Base-by-base conservation (phyloP, 139 green algal species). In the Chlamydomonas eustigma region DNA sequence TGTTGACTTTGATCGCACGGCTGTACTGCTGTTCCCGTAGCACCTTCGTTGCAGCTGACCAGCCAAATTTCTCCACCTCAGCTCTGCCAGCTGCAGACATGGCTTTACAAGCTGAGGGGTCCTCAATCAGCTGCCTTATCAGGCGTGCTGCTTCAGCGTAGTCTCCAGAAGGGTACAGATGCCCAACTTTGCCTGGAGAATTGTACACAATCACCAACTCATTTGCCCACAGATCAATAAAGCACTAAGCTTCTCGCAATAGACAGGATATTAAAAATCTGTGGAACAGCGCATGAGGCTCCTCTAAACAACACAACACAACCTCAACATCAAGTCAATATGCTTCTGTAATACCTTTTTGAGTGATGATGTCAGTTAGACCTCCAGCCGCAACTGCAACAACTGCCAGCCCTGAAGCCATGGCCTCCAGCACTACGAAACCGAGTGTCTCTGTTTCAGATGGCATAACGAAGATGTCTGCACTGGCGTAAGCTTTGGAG, bases 381-480 rank as follows among this genome's bases (percentile, higher is more conserved):
- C 94, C 94, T 22, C 94, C 94, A 2, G 94, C 94, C 12, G 81
- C 80, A 33, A 97, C 95, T 5, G 94, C 90, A 34, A 99, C 95
- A 32, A 98, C 95, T 0, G 95, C 86, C 68, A 97, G 70, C 8
- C 90, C 90, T 8, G 71, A 87, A 6, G 95, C 94, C 95, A 99
- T 99, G 6, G 95, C 91, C 84, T 99, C 95, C 51, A 99, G 83
- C 30, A 97, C 95, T 37, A 99, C 95, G 85, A 99, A 99, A 28
- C 94, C 95, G 2, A 98, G 88, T 2, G 95, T 98, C 85, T 82
- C 77, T 2, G 71, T 78, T n/a, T 82, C 77, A 5, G 76, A 77
- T 8, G 95, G 95, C 93, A 97, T 99, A 39, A 98, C 81, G 83
- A 99, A 98, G 8, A 98, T 82, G 87, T 98, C 95, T 1, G 86